Evolutionary conservation across 805 yeast species (phyloP), one percentile per base, ranked within the genome.

Genomic region (Nakazawaea ernobii): DNA sequence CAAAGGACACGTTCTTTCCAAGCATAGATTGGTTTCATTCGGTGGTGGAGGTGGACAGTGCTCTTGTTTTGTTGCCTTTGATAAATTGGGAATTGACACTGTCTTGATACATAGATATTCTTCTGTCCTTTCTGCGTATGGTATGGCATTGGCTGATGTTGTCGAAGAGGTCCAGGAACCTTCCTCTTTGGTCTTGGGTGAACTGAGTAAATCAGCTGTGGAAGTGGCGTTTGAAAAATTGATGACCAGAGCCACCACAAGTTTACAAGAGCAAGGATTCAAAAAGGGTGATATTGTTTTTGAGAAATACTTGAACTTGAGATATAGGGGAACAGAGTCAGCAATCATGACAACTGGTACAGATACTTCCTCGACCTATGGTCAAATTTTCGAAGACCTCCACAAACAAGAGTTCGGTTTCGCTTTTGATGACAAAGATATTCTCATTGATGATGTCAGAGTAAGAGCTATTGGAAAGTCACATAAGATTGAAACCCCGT

Each of bases 41-140:
- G 96, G 96, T 41, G 96, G 96, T 42, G 95, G 95, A 26, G 96
- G 96, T 46, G 96, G 96, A 8, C 96, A 89, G 65, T 91, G 86
- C 63, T 91, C 94, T 2, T 81, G 78, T 42, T 81, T 86, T 8
- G 81, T 89, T 32, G 95, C 95, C 1, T 48, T 48, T 29, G 72
- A 77, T 49, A 73, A 76, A 26, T 69, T 89, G 51, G 90, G 90
- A 8, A 84, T 89, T 42, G 61, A 70, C 10, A 77, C 79, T 28
- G 85, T 89, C 7, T 63, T 87, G 32, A 82, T 86, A 26, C 96
- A 89, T 65, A 77, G 84, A 60, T 86, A 86, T 61, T 86, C 96
- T 2, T 86, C 95, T 0, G 79, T 89, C 37, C 68, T 89, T 9
- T 86, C 95, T 1, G 96, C 96, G 0, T 89, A 85, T 59, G 96